Evolutionary conservation across 2,329 filamentous ascomycete species (phyloP).

Genomic region (Pseudocercospora fijiensis): DNA sequence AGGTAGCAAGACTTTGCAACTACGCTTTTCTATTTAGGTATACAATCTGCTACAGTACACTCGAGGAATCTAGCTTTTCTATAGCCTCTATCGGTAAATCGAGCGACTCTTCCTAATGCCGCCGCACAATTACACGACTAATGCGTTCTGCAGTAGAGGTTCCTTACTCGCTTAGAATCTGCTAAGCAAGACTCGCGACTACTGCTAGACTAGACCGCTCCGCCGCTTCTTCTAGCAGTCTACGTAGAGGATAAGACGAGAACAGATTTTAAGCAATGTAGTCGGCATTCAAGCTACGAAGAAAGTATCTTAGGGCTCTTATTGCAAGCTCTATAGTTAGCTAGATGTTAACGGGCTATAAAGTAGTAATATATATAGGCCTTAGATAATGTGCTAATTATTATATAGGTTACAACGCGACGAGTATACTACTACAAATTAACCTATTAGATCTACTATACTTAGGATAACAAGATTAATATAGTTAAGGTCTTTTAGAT

Average conservation of each 20-base stretch:
- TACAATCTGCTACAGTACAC: not conserved
- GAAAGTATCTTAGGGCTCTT: not conserved
- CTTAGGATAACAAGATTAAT: too few relatives aligned
- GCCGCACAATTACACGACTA: not conserved
- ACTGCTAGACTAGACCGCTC: not conserved
- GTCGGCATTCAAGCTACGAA: too few relatives aligned
- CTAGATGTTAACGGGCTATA: too few relatives aligned
- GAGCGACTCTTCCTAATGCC: not conserved
- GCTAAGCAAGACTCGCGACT: not conserved
- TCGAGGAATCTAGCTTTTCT: not conserved
- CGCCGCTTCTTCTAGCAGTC: not conserved
- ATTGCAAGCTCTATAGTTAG: not conserved
- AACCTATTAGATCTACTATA: too few relatives aligned
- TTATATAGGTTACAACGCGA: not conserved
- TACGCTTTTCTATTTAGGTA: not conserved
- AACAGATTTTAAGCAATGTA: not conserved
- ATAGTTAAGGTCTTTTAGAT: too few relatives aligned
- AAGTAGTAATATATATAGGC: not conserved
- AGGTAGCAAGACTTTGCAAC: not conserved
- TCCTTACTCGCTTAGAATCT: not conserved
- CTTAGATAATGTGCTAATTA: not conserved
- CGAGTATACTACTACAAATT: too few relatives aligned
- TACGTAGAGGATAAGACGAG: not conserved
- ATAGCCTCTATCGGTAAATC: not conserved
- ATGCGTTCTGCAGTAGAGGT: not conserved